Evolutionary conservation across 257 asterid species (phyloP), one percentile per base, ranked within the genome.

Genomic region (Fraxinus excelsior): DNA sequence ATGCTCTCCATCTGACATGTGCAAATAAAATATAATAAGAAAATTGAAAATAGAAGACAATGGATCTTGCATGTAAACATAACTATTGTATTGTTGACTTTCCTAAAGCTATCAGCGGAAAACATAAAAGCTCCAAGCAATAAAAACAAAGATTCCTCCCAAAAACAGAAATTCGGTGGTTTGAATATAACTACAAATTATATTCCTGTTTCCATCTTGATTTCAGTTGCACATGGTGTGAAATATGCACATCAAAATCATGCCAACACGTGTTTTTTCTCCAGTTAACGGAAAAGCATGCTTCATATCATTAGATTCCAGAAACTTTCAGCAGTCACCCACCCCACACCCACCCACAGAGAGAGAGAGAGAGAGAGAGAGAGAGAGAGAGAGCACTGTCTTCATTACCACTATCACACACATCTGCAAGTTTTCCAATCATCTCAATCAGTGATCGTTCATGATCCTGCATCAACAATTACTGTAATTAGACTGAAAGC

Each of bases 381-480:
- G 62, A 51, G 62, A 51, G 62, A 51, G 62, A 51, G 26, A 19
- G 13, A 56, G 28, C 9, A n/a, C 10, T 37, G 53, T 75, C 71
- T 42, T 74, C 87, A 56, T 79, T 91, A 92, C 97, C 97, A 74
- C 89, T 84, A 71, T 90, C 95, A 85, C 96, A 92, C 67, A 86
- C 96, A 60, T 86, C 91, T 4, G 94, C 91, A 65, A 94, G 96
- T 86, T 89, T 92, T n/a, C 87, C 91, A 76, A 94, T 92, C 83
- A 89, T 97, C 75, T 91, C 86, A 76, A 94, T 74, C 87, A 94
- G 77, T 18, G 93, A 81, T 80, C 85, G 96, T 83, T 94, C 97
- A 76, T 94, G 99, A 69, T 94, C 98, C 98, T 94, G 97, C 88
- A 86, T 37, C 76, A 82, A 65, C 80, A 82, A 70, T 77, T 67